Percentiles rank a stretch among this genome's conserved stretches.
These are phyloP conservation scores for Apostasia ramifera DNA, from an alignment of 106 monocot genomes.

Conservation along the genomic window DNA sequence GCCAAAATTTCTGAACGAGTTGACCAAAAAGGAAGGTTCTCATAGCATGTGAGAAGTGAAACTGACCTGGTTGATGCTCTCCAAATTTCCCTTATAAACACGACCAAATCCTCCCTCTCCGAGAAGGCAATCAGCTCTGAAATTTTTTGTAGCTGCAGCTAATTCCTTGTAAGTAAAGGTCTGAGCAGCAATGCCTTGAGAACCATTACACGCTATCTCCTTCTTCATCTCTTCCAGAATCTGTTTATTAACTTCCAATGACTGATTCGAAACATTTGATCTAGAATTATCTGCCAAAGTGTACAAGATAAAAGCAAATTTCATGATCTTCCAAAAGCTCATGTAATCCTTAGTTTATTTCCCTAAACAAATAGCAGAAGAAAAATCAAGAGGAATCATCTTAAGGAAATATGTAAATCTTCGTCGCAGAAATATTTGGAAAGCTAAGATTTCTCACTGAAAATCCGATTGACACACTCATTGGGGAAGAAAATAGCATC, in stretches of 20 bases:
- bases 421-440: background rate
- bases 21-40: background rate
- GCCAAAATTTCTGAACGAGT: too few relatives aligned
- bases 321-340: background rate
- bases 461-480: background rate
- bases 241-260: slow-evolving; percentile 17
- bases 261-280: background rate
- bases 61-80: slow-evolving; percentile 33
- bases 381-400: too few relatives aligned
- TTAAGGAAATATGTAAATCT: too few relatives aligned
- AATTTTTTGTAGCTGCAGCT: slow-evolving; percentile 16
- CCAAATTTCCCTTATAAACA: slow-evolving; percentile 37
- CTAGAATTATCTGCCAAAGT: slow-evolving; percentile 11
- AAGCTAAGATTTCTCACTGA: background rate
- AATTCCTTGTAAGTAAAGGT: slow-evolving; percentile 15
- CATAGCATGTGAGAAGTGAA: background rate
- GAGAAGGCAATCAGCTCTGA: slow-evolving; percentile 19
- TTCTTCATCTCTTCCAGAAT: slow-evolving; percentile 10
- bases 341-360: background rate
- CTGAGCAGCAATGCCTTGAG: slow-evolving; percentile 32
- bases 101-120: slow-evolving; percentile 29
- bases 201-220: slow-evolving; percentile 20
- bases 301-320: background rate
- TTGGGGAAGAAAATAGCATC: background rate
- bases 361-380: too few relatives aligned